Evolutionary conservation across 2,329 filamentous ascomycete species (phyloP).

Genomic region (Amauroascus verrucosus): DNA sequence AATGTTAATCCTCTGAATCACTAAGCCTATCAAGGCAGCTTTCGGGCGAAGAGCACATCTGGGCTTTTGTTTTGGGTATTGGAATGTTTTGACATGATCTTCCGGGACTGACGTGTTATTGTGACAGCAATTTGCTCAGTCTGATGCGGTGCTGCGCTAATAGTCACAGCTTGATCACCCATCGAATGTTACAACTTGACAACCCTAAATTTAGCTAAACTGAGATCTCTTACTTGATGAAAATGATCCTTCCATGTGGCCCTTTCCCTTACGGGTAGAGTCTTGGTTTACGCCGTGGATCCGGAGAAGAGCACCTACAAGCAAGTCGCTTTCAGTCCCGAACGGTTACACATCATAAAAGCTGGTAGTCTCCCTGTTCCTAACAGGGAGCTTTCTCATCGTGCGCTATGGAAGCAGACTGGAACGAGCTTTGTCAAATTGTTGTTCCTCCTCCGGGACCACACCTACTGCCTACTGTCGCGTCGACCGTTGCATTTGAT

Average conservation of each 20-base stretch:
- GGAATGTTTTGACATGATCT: not conserved
- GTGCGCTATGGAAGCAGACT: conserved; percentile 38
- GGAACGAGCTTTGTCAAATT: conserved; percentile 64
- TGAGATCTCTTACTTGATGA: conserved; percentile 1
- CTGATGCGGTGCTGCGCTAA: not conserved
- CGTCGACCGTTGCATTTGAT: conserved; percentile 80
- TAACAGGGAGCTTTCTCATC: not conserved
- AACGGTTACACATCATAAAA: not conserved
- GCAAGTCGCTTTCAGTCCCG: not conserved
- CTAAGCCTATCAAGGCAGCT: not conserved
- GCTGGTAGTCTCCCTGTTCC: not conserved
- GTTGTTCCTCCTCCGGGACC: conserved; percentile 66
- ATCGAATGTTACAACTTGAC: not conserved
- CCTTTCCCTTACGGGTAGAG: conserved; percentile 25
- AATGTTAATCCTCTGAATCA: not conserved
- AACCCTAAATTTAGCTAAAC: not conserved
- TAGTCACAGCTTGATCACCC: not conserved
- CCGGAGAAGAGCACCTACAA: not conserved
- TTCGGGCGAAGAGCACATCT: not conserved
- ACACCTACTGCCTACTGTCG: conserved; percentile 58
- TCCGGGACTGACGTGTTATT: not conserved
- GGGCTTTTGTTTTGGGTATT: not conserved
- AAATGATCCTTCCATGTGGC: conserved; percentile 28
- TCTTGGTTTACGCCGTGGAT: not conserved
- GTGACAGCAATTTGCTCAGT: not conserved